Evolutionary conservation across 2,329 filamentous ascomycete species (phyloP), one percentile per base, ranked within the genome.

Genomic region (Ophiostoma australiae): DNA sequence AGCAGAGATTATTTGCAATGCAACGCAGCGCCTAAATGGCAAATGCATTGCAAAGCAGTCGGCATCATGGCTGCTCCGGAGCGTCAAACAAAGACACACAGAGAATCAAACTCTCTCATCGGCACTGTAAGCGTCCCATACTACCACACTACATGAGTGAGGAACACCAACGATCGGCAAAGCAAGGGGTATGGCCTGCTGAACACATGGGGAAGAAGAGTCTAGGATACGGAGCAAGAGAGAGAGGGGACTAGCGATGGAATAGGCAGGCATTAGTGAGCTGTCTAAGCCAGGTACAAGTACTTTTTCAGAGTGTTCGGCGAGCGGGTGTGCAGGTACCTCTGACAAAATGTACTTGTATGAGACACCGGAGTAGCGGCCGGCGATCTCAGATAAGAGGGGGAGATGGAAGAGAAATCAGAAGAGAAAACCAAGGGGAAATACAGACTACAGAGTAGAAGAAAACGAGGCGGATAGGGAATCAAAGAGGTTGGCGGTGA

Each of bases 341-440:
- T 58, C 23, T 58, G n/a, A 31, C 52, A 58, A 23, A 17, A 15
- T 48, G 44, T 48, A 48, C 44, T 4, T 13, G 23, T 27, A 31
- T 17, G 52, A 27, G 52, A 58, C 52, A 58, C 52, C 52, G 52
- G 52, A 58, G 52, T 58, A n/a, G 52, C 52, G 52, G 52, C 52
- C 52, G 52, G 23, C 52, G 23, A 58, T 58, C 52, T 27, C n/a
- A 23, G 52, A 27, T 23, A 13, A 10, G 52, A 27, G 20, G 44
- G n/a, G n/a, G 23, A 44, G 35, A 39, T 39, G 37, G 37, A 44
- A 44, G 11, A 15, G 15, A 15, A 20, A 48, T 5, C 6, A 48
- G 17, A 48, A 20, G 17, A 20, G 17, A 48, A 48, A 44, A 44
- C 27, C 27, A 31, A 31, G 1, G 27, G 39, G 5, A 41, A 41